Evolutionary conservation across 176 grass and related monocot species (phyloP), one percentile per base, ranked within the genome.

Genomic region (Musa acuminata): DNA sequence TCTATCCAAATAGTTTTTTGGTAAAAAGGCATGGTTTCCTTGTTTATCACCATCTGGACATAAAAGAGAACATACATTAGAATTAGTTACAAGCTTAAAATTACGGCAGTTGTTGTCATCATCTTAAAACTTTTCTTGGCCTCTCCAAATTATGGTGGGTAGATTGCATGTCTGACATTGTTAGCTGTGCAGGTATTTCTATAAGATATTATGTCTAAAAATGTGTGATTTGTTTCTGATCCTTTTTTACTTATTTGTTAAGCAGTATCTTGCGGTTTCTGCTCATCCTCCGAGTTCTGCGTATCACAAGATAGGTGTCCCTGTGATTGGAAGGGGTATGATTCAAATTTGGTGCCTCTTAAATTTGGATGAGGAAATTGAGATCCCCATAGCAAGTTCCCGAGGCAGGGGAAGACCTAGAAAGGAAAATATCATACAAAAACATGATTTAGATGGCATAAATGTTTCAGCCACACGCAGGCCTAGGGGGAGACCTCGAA

Each of bases 331-430:
- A 79, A 93, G 94, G 84, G 94, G 94, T 75, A 62, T 83, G 49
- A 91, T 98, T 86, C 94, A 98, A 81, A 74, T 98, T 73, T 98
- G 94, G 94, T 93, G 90, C 75, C 74, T 93, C 2, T 48, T 93
- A 77, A 85, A 84, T 84, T 66, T 77, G 23, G 71, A 70, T 65
- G 90, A 91, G 78, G 85, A 84, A 22, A 27, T 69, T 69, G 54
- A 83, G 78, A 29, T 72, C 64, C 11, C 60, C 63, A 64, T 43
- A 19, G 22, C 73, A 77, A 68, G 64, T 54, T 3, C 66, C 71
- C 49, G 52, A 64, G 60, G 19, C 62, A 66, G 35, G 64, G 81
- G 54, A 14, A 77, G 60, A 55, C 22, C 72, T 76, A 75, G 75
- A 75, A 70, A 69, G 51, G 27, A 77, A 21, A 27, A 16, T 52